Evolutionary conservation across 805 yeast genomes (phyloP), one percentile per base, ranked within the genome.

Genomic region (Monosporozyma solicola): DNA sequence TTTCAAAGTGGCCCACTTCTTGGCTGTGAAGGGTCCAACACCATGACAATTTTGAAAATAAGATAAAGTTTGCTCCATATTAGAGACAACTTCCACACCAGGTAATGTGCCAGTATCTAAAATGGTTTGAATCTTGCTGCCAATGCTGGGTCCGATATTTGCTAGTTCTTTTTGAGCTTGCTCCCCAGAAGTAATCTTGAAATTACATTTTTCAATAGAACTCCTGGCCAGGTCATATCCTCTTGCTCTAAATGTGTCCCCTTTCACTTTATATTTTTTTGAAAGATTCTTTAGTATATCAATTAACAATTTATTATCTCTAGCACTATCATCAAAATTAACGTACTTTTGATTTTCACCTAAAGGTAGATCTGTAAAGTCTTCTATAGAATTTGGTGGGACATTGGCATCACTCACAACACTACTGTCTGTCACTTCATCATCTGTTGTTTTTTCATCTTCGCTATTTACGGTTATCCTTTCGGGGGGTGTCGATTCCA

Each of bases 1-100:
- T 8, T 57, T 59, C 44, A 60, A 37, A 13, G 53, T 46, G 15
- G 54, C 41, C 68, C 68, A 67, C 32, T 58, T 55, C 43, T 57
- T 59, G 2, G 70, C 68, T 9, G 59, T 62, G 35, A 54, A 57
- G 1, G 64, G 43, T 4, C 71, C 71, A 15, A 67, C 60, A 5
- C 62, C 63, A 53, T 63, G 59, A 50, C 71, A 67, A 41, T 56
- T 57, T 33, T 54, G 56, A 43, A 65, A 66, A 49, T 67, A 67
- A 7, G 58, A 54, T 16, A 66, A 43, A 9, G 37, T 55, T 27
- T 51, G 51, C 25, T 63, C 68, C 7, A 44, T 22, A 1, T 51
- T 53, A 22, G 43, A 39, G 2, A 60, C 43, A 13, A 54, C 56
- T 7, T 58, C 51, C 6, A 65, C 50, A 0, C 69, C 68, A 5